Evolutionary conservation across 495 filamentous ascomycete species (phyloP), one percentile per base, ranked within the genome.

Genomic region (Neohortaea acidophila): DNA sequence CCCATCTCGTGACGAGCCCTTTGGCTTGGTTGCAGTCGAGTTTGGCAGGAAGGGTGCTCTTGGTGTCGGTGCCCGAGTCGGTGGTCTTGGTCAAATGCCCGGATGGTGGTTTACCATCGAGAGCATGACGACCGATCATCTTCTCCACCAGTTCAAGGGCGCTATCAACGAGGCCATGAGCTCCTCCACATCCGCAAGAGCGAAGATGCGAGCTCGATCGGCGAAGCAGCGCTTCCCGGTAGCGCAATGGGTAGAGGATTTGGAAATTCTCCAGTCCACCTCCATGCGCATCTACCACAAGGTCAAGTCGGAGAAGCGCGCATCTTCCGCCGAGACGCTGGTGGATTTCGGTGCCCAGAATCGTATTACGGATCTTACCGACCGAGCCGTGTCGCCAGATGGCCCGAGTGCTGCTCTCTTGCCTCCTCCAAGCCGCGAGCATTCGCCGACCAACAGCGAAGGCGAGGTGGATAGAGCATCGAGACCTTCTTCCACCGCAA

Each of bases 1-100:
- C 39, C 79, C 80, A 4, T 81, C 76, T 13, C 72, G 80, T 41
- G 80, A 85, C 44, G 80, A 85, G 53, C 80, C 80, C 0, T 85
- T 85, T 45, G 80, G 80, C 21, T 58, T 85, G n/a, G 80, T 84
- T 2, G 80, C 79, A 21, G 79, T 84, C 30, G 79, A 84, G 51
- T 84, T 84, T 47, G 79, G 79, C 19, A 66, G 79, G 18, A 83
- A 84, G 53, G 79, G 79, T 28, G 80, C 79, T 11, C 63, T 84
- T 12, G 78, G 79, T 36, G 76, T 84, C 37, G 79, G 79, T 15
- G 73, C 77, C 23, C 62, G 69, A 13, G 69, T 73, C 21, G 68
- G 68, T 63, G 77, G 77, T 56, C 63, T 84, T 21, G 79, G 79
- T 2, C 74, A 81, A 45, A 82, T 83, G 77, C 79, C 79, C n/a